Evolutionary conservation across 768 basidiomycete species (phyloP).

Genomic region (Fomitopsis serialis): DNA sequence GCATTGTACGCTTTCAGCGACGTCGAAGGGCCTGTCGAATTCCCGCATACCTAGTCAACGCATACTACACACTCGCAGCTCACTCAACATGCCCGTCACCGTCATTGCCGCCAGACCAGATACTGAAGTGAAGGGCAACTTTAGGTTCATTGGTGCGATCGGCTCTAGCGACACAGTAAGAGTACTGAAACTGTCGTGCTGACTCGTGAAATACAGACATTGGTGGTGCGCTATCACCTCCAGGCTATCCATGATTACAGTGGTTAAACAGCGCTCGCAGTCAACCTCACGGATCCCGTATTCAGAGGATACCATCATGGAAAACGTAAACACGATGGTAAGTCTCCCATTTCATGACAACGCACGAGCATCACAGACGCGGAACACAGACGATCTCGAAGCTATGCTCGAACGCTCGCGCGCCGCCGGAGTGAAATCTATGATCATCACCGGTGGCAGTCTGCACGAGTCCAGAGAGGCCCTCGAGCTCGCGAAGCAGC

Average conservation of each 20-base stretch:
- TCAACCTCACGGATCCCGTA: conserved; percentile 53
- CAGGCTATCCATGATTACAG: not conserved
- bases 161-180: not conserved
- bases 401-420: conserved; percentile 51
- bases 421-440: conserved; percentile 56
- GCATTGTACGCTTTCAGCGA: too few species aligned
- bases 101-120: conserved; percentile 17
- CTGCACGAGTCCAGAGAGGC: conserved; percentile 59
- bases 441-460: conserved; percentile 76
- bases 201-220: conserved; percentile 27
- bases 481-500: conserved; percentile 51
- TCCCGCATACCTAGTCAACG: not conserved
- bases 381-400: conserved; percentile 52
- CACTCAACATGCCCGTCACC: conserved; percentile 22
- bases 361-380: not conserved
- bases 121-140: conserved; percentile 11
- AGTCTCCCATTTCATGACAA: not conserved
- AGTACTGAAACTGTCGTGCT: not conserved
- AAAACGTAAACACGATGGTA: conserved; percentile 46
- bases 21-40: too few species aligned
- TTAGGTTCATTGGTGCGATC: conserved; percentile 30
- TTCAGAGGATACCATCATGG: conserved; percentile 49
- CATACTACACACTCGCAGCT: not conserved
- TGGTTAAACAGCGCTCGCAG: conserved; percentile 19
- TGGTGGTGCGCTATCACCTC: conserved; percentile 24